Evolutionary conservation across 208 protist genomes (phyloP).

Genomic region (Acanthamoeba lenticulata): DNA sequence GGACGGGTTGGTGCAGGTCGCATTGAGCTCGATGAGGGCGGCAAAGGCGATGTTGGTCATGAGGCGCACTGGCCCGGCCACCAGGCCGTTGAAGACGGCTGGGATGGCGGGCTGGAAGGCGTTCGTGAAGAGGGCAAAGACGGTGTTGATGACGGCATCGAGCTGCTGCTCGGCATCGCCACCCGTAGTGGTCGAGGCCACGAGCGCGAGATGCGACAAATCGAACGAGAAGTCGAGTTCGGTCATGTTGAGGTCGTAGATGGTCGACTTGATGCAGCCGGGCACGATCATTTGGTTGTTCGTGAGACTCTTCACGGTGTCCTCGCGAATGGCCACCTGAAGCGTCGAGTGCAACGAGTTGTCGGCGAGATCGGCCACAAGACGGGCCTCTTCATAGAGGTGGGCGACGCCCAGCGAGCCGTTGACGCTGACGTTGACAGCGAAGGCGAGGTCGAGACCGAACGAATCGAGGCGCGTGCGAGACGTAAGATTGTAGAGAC

Average conservation of each 20-base stretch:
- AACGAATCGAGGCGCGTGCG: not conserved
- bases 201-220: not conserved
- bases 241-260: slow-evolving; percentile 41
- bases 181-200: not conserved
- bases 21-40: not conserved
- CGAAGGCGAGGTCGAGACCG: slow-evolving; percentile 7
- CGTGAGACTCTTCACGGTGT: not conserved
- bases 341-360: not conserved
- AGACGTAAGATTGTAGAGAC: slow-evolving; percentile 19
- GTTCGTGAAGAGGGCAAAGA: slow-evolving; percentile 15
- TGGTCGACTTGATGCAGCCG: slow-evolving; percentile 12
- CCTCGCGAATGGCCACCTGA: not conserved
- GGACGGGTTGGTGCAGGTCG: not conserved
- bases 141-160: slow-evolving; percentile 62
- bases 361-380: not conserved
- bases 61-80: not conserved
- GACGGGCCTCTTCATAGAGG: slow-evolving; percentile 53
- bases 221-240: slow-evolving; percentile 41
- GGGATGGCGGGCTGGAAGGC: slow-evolving; percentile 61
- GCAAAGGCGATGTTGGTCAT: not conserved
- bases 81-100: slow-evolving; percentile 58
- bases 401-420: not conserved
- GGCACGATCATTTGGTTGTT: not conserved
- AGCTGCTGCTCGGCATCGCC: slow-evolving; percentile 57
- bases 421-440: slow-evolving; percentile 58